Evolutionary conservation across 2,329 filamentous ascomycete species (phyloP), one percentile per base, ranked within the genome.

Genomic region (Acrocalymma vagum): DNA sequence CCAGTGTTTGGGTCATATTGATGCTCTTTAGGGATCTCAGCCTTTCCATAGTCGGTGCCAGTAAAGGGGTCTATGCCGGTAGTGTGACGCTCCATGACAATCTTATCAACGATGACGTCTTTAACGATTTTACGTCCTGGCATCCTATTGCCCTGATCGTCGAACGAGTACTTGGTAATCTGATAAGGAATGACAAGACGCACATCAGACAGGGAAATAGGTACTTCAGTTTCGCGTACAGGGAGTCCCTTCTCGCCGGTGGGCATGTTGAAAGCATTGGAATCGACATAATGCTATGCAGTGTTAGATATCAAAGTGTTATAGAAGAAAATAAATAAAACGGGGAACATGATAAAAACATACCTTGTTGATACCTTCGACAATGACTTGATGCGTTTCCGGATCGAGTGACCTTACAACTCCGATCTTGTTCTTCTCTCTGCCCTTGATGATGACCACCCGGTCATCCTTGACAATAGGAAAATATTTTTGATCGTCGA

Each of bases 401-500:
- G 53, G 36, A 9, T 68, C 72, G 29, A 95, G 74, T 1, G 74
- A 67, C 45, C 67, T 69, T 29, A 97, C 82, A n/a, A 75, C 74
- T 34, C 89, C 88, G 70, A 99, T 94, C 74, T 86, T 89, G 60
- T 91, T 91, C 74, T 85, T 87, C 61, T 94, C 88, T 23, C 79
- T 80, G 7, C 93, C 92, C 46, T 86, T 83, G 38, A 90, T 73
- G 43, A 97, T 74, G 37, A 93, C 88, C 21, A 96, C 91, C 45
- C 94, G 82, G 71, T 97, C 94, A 6, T 85, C 84, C 53, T 69
- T 65, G 53, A 65, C 60, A 18, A 78, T 67, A 11, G 62, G 63
- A 22, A 63, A 65, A 38, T 43, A 63, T 31, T 53, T 62, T 30
- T 63, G 51, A 30, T 58, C 51, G 22, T 64, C 53, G 9, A 65